Evolutionary conservation across 1,284 basidiomycete genomes (phyloP), one percentile per base, ranked within the genome.

Genomic region (Bondarzewia mesenterica): DNA sequence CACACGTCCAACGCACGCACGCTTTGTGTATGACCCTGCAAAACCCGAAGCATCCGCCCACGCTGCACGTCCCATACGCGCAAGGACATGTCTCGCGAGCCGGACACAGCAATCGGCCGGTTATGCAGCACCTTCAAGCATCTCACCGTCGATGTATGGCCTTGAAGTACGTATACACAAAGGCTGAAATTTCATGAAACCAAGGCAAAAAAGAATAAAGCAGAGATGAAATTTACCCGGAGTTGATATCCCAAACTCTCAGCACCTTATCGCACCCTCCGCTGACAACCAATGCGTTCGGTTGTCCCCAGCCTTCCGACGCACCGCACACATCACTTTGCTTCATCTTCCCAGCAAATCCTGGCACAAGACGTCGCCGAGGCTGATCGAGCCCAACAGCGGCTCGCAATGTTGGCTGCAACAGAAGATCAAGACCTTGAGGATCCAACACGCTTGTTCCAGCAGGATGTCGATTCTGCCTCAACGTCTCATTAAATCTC

Each of bases 51-150:
- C 44, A 80, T 67, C 26, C 70, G 66, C 1, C 95, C 95, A 7
- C 72, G 76, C 62, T 89, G 85, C 44, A 99, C 78, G 63, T 99
- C 89, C 95, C 95, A 99, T 1, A 97, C 90, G 1, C 93, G 78
- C 46, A 98, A 62, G 1, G 90, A 93, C 20, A 77, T 73, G 58
- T 97, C 93, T 15, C 95, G 77, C 36, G 92, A 91, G 44, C 93
- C 95, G 0, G 91, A 89, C 20, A 98, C 80, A 2, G 91, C 92
- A 43, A 96, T 77, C 0, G 95, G 93, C 4, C 89, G 77, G 38
- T 86, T 84, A 59, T 94, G 86, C 37, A 98, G 69, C 14, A 94
- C 87, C 58, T 89, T 89, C 50, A 97, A 73, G 63, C 93, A 97
- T 25, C 95, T 82, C 50, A 98, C 88, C 0, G 94, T 98, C 0